Base-by-base conservation (phyloP, 176 grass and related monocot species). In the Ensete ventricosum region DNA sequence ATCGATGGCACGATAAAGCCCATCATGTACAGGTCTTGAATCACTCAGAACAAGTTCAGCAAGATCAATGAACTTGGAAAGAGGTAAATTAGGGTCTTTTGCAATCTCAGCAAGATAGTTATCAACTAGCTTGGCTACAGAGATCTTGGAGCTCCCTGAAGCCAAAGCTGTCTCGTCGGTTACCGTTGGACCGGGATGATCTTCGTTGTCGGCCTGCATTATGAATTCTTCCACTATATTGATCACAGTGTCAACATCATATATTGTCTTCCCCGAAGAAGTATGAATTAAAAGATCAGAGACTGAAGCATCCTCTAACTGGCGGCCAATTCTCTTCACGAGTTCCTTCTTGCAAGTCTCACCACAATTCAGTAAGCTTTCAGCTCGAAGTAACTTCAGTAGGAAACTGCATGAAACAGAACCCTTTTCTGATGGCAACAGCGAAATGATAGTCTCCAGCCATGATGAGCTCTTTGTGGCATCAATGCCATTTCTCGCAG, bases 381-480 rank as follows among this genome's bases (percentile, higher is more conserved):
- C 81, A 71, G 87, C 94, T 84, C 84, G 84, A 69, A 98, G 82
- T 65, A 98, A 80, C 82, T 93, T 98, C 25, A 93, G 71, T 34
- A 98, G 90, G 75, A 98, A 98, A 76, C 88, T 91, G 83, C 94
- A 93, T 26, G 94, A 98, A 4, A 91, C 88, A 60, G 88, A 98
- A 70, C 88, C 90, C 85, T 82, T 91, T 81, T 93, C 88, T 55
- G 84, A 73, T 20, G 94, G 94, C 69, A 98, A 83, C 76, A 98
- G 74, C 64, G 79, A 83, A 75, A 87, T 91, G 74, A 98, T 83
- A n/a, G 87, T 98, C 77, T 93, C 94, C 55, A 98, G 62, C 77
- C 89, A 83, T 5, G 85, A 85, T 67, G 83, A 69, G 7, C 84
- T 84, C 76, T 89, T 93, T 77, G 80, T 76, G 14, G 16, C 10